Evolutionary conservation across 2,329 filamentous ascomycete species (phyloP), one percentile per base, ranked within the genome.

Genomic region (Talaromyces sp.): DNA sequence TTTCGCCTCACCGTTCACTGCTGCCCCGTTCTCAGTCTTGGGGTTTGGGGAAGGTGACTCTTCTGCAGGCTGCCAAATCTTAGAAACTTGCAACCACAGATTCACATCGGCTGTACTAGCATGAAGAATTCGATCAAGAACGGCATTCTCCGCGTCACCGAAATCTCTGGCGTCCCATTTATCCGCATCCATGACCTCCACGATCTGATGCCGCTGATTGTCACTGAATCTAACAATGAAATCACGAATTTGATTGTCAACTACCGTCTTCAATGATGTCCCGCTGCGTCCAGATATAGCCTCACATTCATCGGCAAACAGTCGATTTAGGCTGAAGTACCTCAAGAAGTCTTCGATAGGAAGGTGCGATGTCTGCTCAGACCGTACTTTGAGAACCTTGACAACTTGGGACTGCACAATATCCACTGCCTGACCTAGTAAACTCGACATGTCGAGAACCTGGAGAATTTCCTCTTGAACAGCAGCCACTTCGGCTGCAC

Each of bases 301-400:
- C 71, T 89, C 87, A 66, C 87, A 89, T 70, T 89, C 87, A 67
- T 89, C 87, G 2, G 87, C 85, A 70, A 89, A 89, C 0, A 88
- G 77, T 52, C 85, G 80, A 67, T 88, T 88, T 39, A 89, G 78
- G 1, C 82, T 85, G 71, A 88, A 88, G 70, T 88, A 89, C 48
- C 82, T 81, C 45, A 89, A 70, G 71, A 89, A 89, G 2, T 85
- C 81, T 60, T 83, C 77, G 54, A 86, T 79, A 1, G 84, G 77
- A 14, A 88, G 74, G 27, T 82, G 81, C 4, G 83, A 79, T 7
- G 83, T 85, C 67, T 87, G 84, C 68, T 88, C 87, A 3, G 85
- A 84, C 14, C 87, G 82, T 14, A 89, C 87, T 72, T 87, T 88
- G 14, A 89, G 78, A 1, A 89, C 82, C 67, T 88, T 87, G 2